These are phyloP conservation scores for Cicer chorassanicum DNA, from an alignment of 306 rosid species.

Conservation along the genomic window DNA sequence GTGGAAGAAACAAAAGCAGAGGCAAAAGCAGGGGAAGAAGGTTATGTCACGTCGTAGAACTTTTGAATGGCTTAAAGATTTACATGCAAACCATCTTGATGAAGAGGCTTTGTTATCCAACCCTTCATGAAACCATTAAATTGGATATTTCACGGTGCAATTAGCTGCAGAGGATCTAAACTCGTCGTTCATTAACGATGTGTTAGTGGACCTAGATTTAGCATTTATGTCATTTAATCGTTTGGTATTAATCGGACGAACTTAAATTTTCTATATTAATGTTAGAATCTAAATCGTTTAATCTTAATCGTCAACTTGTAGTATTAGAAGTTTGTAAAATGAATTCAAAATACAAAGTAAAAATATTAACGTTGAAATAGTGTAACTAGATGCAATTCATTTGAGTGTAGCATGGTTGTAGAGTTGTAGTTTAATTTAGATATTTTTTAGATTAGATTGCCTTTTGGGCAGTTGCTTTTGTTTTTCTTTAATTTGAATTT, in stretches of 20 bases:
- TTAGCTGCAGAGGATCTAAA: too few relatives aligned
- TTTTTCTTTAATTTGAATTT: slow-evolving; percentile 56
- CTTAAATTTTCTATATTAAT: background rate
- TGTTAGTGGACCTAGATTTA: background rate
- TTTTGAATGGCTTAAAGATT: slow-evolving; percentile 73
- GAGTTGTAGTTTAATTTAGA: slow-evolving; percentile 24
- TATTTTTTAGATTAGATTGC: slow-evolving; percentile 17
- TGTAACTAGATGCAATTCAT: background rate
- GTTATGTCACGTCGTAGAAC: slow-evolving; percentile 78
- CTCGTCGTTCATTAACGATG: background rate
- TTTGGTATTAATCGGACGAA: background rate
- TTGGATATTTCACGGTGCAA: too few relatives aligned
- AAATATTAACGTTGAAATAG: background rate
- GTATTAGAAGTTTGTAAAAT: background rate
- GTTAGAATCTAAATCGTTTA: background rate
- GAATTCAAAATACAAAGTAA: background rate
- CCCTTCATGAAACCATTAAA: slow-evolving; percentile 7
- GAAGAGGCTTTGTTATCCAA: slow-evolving; percentile 50
- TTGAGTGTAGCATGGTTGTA: slow-evolving; percentile 23
- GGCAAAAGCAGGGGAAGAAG: slow-evolving; percentile 59
- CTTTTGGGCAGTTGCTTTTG: slow-evolving; percentile 35
- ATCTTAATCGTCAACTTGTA: background rate
- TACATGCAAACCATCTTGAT: slow-evolving; percentile 59
- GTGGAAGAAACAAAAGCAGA: slow-evolving; percentile 55
- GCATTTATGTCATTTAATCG: background rate